These are phyloP conservation scores for Actinomucor elegans DNA, from an alignment of 371 early-diverging fungal species.

Conservation along the genomic window DNA sequence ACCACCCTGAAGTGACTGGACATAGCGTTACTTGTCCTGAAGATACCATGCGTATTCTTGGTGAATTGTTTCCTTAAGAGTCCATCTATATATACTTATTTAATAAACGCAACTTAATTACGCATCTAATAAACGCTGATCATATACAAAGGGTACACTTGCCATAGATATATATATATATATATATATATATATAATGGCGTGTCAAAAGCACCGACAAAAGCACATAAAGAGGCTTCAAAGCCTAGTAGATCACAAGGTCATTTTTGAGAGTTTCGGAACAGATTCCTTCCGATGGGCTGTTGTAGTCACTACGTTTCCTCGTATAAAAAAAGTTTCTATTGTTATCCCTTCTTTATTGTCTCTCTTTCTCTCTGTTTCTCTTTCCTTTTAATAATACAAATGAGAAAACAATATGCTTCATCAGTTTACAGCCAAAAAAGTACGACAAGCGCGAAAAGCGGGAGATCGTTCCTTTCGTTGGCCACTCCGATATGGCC, in stretches of 20 bases:
- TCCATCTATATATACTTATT: neutral
- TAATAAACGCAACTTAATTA: too few relatives aligned
- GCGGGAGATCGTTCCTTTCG: slow-evolving; percentile 41
- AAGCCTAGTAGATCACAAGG: too few relatives aligned
- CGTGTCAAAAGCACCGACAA: too few relatives aligned
- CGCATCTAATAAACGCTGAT: neutral
- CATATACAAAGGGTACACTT: too few relatives aligned
- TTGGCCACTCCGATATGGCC: slow-evolving; percentile 23
- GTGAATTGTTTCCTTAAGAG: slow-evolving; percentile 72
- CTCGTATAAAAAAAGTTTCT: too few relatives aligned
- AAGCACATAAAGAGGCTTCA: too few relatives aligned
- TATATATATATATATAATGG: too few relatives aligned
- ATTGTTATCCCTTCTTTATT: neutral
- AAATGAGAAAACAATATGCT: slow-evolving; percentile 35
- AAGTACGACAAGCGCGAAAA: slow-evolving; percentile 44
- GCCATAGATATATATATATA: too few relatives aligned
- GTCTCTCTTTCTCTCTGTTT: slow-evolving; percentile 13
- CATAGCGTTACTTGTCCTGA: slow-evolving; percentile 89
- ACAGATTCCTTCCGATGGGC: slow-evolving; percentile 8
- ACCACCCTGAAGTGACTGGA: slow-evolving; percentile 82
- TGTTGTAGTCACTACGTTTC: too few relatives aligned
- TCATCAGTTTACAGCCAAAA: slow-evolving; percentile 46
- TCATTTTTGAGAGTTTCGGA: too few relatives aligned
- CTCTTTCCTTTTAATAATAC: slow-evolving; percentile 11
- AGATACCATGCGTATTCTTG: slow-evolving; percentile 89